Conservation (phyloP, 768 basidiomycete species). For the Kwoniella mangroviensis region DNA sequence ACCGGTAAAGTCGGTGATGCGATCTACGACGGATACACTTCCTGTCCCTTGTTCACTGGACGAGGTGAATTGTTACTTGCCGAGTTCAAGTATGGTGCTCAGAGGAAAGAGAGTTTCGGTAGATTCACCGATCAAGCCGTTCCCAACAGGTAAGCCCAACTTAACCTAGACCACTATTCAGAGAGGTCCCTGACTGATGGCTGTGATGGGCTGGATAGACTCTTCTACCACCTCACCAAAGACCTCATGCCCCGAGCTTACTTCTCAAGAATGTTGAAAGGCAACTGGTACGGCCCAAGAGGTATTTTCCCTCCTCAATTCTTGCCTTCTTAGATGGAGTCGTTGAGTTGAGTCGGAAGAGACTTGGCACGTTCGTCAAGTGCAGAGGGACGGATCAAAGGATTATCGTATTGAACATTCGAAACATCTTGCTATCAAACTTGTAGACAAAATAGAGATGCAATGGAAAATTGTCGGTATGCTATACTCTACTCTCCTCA, state of each 20-base stretch:
- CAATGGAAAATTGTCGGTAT: too few species aligned
- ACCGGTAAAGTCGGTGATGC: constrained; percentile 73
- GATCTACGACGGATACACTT: constrained; percentile 72
- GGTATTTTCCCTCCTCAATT: constrained; percentile 52
- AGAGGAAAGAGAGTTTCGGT: constrained; percentile 83
- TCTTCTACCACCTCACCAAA: constrained; percentile 89
- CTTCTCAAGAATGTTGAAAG: constrained; percentile 53
- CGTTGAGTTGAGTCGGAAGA: neutral
- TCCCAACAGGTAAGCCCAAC: constrained; percentile 68
- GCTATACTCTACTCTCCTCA: too few species aligned
- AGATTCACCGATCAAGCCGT: constrained; percentile 73
- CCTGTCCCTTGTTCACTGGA: constrained; percentile 69
- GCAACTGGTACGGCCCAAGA: constrained; percentile 56
- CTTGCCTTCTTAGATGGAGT: constrained; percentile 26
- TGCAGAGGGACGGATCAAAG: neutral
- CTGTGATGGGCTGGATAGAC: constrained; percentile 55
- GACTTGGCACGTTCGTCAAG: neutral
- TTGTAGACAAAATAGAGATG: too few species aligned
- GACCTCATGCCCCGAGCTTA: constrained; percentile 56
- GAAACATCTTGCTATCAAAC: neutral
- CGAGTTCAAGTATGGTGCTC: constrained; percentile 90
- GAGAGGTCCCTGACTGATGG: too few species aligned
- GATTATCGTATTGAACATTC: constrained; percentile 1
- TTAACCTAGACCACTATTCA: too few species aligned
- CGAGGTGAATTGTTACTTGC: constrained; percentile 77